Evolutionary conservation across 345 rosid genomes (phyloP).

Genomic region (Gossypium stocksii): DNA sequence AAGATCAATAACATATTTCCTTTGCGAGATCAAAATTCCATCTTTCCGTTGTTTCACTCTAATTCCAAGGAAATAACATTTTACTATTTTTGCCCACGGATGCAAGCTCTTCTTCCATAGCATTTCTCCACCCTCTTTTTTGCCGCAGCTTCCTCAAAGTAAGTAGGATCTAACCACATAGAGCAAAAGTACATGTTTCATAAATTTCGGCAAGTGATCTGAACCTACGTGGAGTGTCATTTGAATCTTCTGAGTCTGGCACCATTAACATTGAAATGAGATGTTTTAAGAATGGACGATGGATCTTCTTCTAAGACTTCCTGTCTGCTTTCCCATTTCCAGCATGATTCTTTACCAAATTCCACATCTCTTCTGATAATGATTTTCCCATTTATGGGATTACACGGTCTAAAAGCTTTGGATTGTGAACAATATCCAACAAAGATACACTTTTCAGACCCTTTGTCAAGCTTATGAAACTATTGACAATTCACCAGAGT

Average conservation of each 20-base stretch:
- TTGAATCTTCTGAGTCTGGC: too few relatives aligned
- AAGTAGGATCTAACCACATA: background rate
- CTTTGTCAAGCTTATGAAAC: background rate
- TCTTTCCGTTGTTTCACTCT: background rate
- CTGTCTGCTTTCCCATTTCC: background rate
- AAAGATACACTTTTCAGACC: background rate
- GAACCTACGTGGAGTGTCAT: background rate
- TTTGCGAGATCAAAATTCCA: background rate
- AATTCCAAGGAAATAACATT: background rate
- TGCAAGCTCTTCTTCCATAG: background rate
- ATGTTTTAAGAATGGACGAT: background rate
- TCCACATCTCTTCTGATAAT: background rate
- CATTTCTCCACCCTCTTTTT: background rate
- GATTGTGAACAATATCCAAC: background rate
- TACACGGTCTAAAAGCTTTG: background rate
- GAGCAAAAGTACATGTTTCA: background rate
- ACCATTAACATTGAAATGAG: too few relatives aligned
- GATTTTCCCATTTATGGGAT: background rate
- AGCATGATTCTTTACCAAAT: background rate
- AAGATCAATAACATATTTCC: background rate
- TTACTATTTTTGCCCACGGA: too few relatives aligned
- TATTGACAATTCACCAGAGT: background rate
- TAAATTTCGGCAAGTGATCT: background rate
- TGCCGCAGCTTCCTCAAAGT: background rate
- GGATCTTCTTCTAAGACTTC: background rate